phyloP scores from a whole-genome alignment of 2,329 filamentous ascomycete genomes.

The Exophiala bonariae region DNA sequence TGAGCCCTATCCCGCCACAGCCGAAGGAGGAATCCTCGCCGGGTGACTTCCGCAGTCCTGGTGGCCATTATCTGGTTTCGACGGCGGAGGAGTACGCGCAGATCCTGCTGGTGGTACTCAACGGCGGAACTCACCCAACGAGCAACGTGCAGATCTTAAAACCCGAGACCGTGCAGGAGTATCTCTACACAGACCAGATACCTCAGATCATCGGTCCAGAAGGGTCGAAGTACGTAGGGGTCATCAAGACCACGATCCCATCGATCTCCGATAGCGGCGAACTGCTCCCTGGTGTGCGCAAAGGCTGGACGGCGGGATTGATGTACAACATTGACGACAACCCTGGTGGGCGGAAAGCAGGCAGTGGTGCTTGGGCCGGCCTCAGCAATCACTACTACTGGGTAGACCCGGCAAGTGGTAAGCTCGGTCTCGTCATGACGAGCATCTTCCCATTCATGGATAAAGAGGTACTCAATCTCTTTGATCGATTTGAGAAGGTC shows the following conservation, averaged over 20 bases:
- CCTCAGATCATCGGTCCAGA: background rate
- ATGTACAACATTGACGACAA: conserved; percentile 8
- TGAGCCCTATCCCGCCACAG: too few species aligned
- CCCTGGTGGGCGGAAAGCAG: background rate
- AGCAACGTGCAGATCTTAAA: conserved; percentile 3
- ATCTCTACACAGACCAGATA: conserved; percentile 10
- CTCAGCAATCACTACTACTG: conserved; percentile 12
- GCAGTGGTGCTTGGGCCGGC: conserved; percentile 11
- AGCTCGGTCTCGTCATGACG: conserved; percentile 1
- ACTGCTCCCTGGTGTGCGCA: conserved; percentile 1
- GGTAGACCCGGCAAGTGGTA: conserved; percentile 1
- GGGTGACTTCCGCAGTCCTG: background rate
- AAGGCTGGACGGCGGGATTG: conserved; percentile 7
- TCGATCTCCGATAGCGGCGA: background rate
- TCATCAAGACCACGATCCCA: background rate
- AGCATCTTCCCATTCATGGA: conserved; percentile 10
- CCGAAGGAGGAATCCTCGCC: background rate
- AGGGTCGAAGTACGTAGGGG: background rate
- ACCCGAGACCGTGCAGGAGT: conserved; percentile 7
- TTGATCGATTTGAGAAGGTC: conserved; percentile 6
- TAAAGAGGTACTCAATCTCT: background rate
- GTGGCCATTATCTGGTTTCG: conserved; percentile 6
- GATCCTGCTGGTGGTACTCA: conserved; percentile 4
- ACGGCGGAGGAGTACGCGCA: conserved; percentile 8
- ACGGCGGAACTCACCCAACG: conserved; percentile 8